Base-by-base conservation (phyloP, 2,329 filamentous ascomycete genomes). In the Colletotrichum eleusines region DNA sequence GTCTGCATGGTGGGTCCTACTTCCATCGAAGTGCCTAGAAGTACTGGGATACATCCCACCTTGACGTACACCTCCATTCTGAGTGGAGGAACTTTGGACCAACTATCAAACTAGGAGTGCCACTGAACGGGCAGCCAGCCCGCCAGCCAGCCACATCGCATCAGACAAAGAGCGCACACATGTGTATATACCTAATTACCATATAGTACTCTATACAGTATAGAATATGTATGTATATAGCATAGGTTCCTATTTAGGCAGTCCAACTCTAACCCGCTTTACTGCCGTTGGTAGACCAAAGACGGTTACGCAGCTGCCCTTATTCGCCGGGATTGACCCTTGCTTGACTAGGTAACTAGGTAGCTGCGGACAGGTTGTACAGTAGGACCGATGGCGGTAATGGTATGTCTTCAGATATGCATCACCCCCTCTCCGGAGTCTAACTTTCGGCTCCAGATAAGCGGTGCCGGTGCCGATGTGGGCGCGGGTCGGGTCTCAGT, bases 401-500 rank as follows among this genome's bases (percentile, higher is more conserved):
- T 16, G 26, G 26, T 5, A n/a, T 33, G 28, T 33, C 50, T 53
- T 8, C 40, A 26, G 20, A 9, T 28, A 20, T 31, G 50, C 26
- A 20, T 20, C 28, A n/a, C n/a, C 26, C 20, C 18, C 20, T 11
- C 18, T 2, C 40, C 26, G 7, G 16, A 28, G 16, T n/a, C 50
- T 28, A 54, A 9, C 28, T 54, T 54, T 54, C 28, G 50, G 16
- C 18, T 33, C 28, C 28, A 54, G 16, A 28, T 20, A 28, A 33
- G 28, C 28, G 50, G 50, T 31, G 28, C 50, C 28, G 28, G 12
- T 33, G 40, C 44, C 44, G 42, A 44, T 44, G 20, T 26, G 26
- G 57, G 44, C 12, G 57, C 23, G 57, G 57, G 14, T 40, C 38
- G 40, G 57, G 26, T 42, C 40, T 51, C 57, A 46, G 28, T 42